Percentiles rank a stretch among this genome's conserved stretches.
Evolutionary conservation across 208 protist genomes (phyloP).

Genomic region (Strigomonas galati): DNA sequence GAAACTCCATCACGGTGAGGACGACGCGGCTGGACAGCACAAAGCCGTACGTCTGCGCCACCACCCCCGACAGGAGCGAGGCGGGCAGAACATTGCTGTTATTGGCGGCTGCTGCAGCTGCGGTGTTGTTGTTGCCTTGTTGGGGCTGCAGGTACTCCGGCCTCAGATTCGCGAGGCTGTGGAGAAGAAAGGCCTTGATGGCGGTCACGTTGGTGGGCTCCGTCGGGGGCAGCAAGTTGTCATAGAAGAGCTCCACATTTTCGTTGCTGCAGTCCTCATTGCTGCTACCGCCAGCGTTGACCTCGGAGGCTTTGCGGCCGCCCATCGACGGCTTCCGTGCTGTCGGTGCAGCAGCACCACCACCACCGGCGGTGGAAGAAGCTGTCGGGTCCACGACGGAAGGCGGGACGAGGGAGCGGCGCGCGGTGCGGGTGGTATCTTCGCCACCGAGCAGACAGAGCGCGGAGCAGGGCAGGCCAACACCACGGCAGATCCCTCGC

Average conservation of each 20-base stretch:
- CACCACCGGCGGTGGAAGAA: not conserved
- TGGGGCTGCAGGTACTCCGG: conserved; percentile 1
- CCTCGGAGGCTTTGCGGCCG: too few species aligned
- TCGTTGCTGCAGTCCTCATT: not conserved
- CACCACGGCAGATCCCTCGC: conserved; percentile 49
- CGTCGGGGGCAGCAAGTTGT: conserved; percentile 38
- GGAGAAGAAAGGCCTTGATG: conserved; percentile 31
- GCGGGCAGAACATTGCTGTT: not conserved
- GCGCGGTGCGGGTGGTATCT: not conserved
- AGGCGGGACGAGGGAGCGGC: conserved; percentile 2
- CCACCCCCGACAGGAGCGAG: conserved; percentile 31
- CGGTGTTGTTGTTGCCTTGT: conserved; percentile 9
- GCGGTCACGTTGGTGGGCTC: conserved; percentile 30
- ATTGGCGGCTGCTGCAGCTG: not conserved
- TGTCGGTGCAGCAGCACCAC: not conserved
- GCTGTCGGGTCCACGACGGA: not conserved
- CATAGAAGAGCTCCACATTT: conserved; percentile 20
- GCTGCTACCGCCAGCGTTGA: conserved; percentile 6
- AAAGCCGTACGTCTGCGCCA: conserved; percentile 42
- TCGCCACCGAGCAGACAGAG: conserved; percentile 5
- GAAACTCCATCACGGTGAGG: conserved; percentile 55
- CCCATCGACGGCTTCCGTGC: too few species aligned
- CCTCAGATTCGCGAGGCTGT: conserved; percentile 25
- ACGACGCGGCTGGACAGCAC: conserved; percentile 49
- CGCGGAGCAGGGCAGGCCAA: conserved; percentile 32